Evolutionary conservation across 2,329 filamentous ascomycete genomes (phyloP).

Genomic region (Ophiocordyceps polyrhachis-furcata): DNA sequence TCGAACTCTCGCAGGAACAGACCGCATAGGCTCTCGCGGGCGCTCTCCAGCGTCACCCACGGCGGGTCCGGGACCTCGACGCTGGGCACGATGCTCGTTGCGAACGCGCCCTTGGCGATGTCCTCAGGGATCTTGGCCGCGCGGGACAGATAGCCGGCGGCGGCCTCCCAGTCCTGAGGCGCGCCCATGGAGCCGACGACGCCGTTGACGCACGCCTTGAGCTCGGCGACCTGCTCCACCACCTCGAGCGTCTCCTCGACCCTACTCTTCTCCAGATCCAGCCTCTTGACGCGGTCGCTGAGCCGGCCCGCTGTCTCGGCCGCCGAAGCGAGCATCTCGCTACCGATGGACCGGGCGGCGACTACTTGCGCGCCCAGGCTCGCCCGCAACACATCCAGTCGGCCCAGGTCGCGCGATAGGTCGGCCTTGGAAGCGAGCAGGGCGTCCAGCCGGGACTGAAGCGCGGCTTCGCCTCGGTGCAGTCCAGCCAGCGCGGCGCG

Average conservation of each 20-base stretch:
- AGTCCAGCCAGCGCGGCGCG: constrained; percentile 58
- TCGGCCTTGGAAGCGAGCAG: constrained; percentile 72
- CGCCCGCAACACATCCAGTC: constrained; percentile 76
- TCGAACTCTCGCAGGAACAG: constrained; percentile 92
- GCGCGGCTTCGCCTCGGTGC: constrained; percentile 53
- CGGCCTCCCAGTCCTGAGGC: constrained; percentile 96
- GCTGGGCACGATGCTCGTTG: constrained; percentile 80
- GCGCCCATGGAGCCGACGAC: constrained; percentile 94
- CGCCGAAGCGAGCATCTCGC: constrained; percentile 76
- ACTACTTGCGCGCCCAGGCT: constrained; percentile 76
- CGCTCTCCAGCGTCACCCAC: constrained; percentile 66
- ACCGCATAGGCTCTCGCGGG: constrained; percentile 74
- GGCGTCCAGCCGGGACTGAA: constrained; percentile 56
- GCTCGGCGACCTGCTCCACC: constrained; percentile 89
- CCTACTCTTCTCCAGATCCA: constrained; percentile 80
- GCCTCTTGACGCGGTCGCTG: constrained; percentile 66
- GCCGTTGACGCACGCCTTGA: constrained; percentile 89
- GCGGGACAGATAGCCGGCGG: constrained; percentile 71
- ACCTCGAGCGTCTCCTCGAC: constrained; percentile 82
- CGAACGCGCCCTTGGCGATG: constrained; percentile 71
- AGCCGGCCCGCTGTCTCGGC: constrained; percentile 72
- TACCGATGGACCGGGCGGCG: constrained; percentile 64
- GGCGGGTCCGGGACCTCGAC: constrained; percentile 90
- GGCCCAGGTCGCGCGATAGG: constrained; percentile 67
- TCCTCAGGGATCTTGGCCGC: constrained; percentile 64